Evolutionary conservation across 2,329 filamentous ascomycete genomes (phyloP).

Genomic region (Colletotrichum echinochloae): DNA sequence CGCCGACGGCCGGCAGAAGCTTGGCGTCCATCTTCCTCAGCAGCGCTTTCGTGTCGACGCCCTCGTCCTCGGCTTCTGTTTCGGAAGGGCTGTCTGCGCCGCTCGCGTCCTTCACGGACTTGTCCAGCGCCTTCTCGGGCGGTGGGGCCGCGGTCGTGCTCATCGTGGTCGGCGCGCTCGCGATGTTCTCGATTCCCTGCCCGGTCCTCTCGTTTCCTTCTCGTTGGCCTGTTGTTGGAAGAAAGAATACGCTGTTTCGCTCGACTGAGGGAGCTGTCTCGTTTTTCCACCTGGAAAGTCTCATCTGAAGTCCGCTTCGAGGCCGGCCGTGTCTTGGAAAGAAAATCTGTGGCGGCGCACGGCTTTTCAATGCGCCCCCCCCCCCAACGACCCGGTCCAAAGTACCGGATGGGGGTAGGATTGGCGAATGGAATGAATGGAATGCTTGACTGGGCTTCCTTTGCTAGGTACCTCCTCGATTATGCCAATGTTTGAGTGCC

Average conservation of each 20-base stretch:
- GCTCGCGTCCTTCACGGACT: slow-evolving; percentile 16
- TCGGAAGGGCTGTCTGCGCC: slow-evolving; percentile 31
- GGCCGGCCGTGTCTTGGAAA: not conserved
- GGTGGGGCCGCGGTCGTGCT: slow-evolving; percentile 17
- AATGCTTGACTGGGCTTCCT: not conserved
- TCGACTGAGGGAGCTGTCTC: not conserved
- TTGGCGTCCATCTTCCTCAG: slow-evolving; percentile 67
- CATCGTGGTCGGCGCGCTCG: slow-evolving; percentile 4
- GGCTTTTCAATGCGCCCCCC: slow-evolving; percentile 34
- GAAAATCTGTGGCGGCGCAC: slow-evolving; percentile 21
- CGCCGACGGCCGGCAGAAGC: slow-evolving; percentile 65
- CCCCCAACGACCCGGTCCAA: not conserved
- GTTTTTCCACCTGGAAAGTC: too few species aligned
- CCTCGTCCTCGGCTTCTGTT: slow-evolving; percentile 17
- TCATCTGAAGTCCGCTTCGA: slow-evolving; percentile 8
- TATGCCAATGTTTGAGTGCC: not conserved
- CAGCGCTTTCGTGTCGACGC: slow-evolving; percentile 66
- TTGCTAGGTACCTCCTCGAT: not conserved
- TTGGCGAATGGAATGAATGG: slow-evolving; percentile 32
- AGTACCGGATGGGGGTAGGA: slow-evolving; percentile 16
- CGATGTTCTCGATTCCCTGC: not conserved
- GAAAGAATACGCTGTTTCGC: not conserved
- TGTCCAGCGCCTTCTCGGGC: slow-evolving; percentile 30
- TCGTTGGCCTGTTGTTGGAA: too few species aligned
- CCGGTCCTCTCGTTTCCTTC: not conserved